These are phyloP conservation scores for Mycena amicta DNA, from an alignment of 768 basidiomycete species.

Conservation along the genomic window DNA sequence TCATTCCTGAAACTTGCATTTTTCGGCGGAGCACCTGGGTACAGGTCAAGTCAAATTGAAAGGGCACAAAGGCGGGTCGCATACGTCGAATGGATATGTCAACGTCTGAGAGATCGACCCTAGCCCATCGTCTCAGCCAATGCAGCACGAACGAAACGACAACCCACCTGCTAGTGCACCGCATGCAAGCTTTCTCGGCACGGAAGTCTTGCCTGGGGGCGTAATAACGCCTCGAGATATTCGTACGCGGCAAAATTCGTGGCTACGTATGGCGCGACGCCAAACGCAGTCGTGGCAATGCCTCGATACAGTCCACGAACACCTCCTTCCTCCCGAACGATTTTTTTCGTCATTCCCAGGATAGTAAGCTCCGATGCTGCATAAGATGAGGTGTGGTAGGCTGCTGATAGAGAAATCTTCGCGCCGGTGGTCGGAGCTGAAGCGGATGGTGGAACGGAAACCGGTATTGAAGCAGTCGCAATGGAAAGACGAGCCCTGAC, in stretches of 20 bases:
- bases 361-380: slow-evolving; percentile 62
- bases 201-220: slow-evolving; percentile 76
- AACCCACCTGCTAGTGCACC: slow-evolving; percentile 82
- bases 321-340: slow-evolving; percentile 92
- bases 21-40: slow-evolving; percentile 39
- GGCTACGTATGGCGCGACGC: slow-evolving; percentile 88
- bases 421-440: slow-evolving; percentile 23
- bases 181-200: slow-evolving; percentile 73
- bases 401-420: slow-evolving; percentile 46
- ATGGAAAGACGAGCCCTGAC: slow-evolving; percentile 92
- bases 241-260: slow-evolving; percentile 97
- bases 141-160: slow-evolving; percentile 1
- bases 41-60: too few species aligned
- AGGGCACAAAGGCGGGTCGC: too few species aligned
- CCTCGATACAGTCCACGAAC: slow-evolving; percentile 86
- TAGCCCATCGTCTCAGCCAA: slow-evolving; percentile 21
- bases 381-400: slow-evolving; percentile 52
- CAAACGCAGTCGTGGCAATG: slow-evolving; percentile 78
- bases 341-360: slow-evolving; percentile 87
- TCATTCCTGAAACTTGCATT: slow-evolving; percentile 92
- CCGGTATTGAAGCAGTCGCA: slow-evolving; percentile 78
- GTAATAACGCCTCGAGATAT: slow-evolving; percentile 73
- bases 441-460: slow-evolving; percentile 28
- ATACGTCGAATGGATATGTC: slow-evolving; percentile 97
- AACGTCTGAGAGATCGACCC: slow-evolving; percentile 93